phyloP scores from a whole-genome alignment of 176 grass and related monocot genomes.

The Juncus effusus region DNA sequence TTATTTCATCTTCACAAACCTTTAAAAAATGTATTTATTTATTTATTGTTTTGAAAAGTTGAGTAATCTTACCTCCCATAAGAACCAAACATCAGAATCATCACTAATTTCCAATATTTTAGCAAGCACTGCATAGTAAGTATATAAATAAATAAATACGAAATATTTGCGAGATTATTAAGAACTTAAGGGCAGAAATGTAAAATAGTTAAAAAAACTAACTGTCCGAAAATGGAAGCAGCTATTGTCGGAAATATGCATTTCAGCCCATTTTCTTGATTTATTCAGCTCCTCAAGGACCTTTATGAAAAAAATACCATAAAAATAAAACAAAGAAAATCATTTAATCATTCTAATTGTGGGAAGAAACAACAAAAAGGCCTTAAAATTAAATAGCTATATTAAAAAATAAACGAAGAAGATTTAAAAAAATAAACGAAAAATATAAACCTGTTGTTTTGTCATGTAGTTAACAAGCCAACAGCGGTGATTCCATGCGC shows the following conservation, averaged over 20 bases:
- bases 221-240: conserved; percentile 83
- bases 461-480: conserved; percentile 91
- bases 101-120: conserved; percentile 33
- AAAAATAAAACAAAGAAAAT: conserved; percentile 1
- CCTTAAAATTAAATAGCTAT: too few relatives aligned
- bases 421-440: background rate
- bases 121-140: conserved; percentile 48
- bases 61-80: conserved; percentile 49
- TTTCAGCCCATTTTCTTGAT: conserved; percentile 69
- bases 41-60: conserved; percentile 6
- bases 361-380: too few relatives aligned
- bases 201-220: conserved; percentile 17
- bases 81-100: conserved; percentile 31
- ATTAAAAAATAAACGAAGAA: background rate
- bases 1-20: background rate
- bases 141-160: conserved; percentile 1
- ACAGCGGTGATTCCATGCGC: conserved; percentile 75
- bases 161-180: background rate
- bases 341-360: too few relatives aligned
- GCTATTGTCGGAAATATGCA: conserved; percentile 80
- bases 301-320: conserved; percentile 35
- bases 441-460: conserved; percentile 44
- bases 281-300: conserved; percentile 64
- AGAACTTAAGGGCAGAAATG: conserved; percentile 12
- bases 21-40: conserved; percentile 1